phyloP scores from a whole-genome alignment of 1,139 yeast species.

The Geotrichum aggregatum region DNA sequence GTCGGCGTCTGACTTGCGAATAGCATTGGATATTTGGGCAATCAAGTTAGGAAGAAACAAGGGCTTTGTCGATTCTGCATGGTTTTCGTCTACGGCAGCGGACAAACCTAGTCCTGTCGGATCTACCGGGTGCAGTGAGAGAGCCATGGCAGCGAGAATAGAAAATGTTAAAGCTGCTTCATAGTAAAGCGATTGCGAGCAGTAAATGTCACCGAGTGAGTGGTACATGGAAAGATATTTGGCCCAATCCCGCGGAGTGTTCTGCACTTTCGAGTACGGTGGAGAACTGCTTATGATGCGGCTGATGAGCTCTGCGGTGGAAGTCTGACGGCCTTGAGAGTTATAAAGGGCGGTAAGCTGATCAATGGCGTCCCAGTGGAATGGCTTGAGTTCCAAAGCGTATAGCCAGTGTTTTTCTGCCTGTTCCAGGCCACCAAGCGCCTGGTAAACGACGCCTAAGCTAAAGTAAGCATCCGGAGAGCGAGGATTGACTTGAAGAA shows the following conservation, averaged over 20 bases:
- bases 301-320: slow-evolving; percentile 26
- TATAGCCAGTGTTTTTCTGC: slow-evolving; percentile 29
- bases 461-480: slow-evolving; percentile 30
- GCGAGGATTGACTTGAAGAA: slow-evolving; percentile 21
- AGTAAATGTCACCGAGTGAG: slow-evolving; percentile 31
- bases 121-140: slow-evolving; percentile 6
- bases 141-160: slow-evolving; percentile 19
- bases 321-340: slow-evolving; percentile 25
- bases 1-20: background rate
- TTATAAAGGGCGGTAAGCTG: slow-evolving; percentile 28
- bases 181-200: slow-evolving; percentile 19
- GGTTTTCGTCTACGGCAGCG: slow-evolving; percentile 2
- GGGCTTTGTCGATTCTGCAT: background rate
- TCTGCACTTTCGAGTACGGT: slow-evolving; percentile 6
- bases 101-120: slow-evolving; percentile 3
- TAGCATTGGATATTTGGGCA: slow-evolving; percentile 10
- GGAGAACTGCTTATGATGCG: slow-evolving; percentile 15
- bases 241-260: slow-evolving; percentile 28
- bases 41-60: slow-evolving; percentile 15
- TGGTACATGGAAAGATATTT: slow-evolving; percentile 32
- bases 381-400: slow-evolving; percentile 26
- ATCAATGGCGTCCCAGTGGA: slow-evolving; percentile 33
- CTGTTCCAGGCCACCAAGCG: slow-evolving; percentile 21
- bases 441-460: slow-evolving; percentile 27
- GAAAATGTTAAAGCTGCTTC: slow-evolving; percentile 26